A percentile compares a stretch with the other conserved stretches of the same genome.
phyloP scores from a whole-genome alignment of 2,329 filamentous ascomycete genomes.

The Pseudogymnoascus pannorum region DNA sequence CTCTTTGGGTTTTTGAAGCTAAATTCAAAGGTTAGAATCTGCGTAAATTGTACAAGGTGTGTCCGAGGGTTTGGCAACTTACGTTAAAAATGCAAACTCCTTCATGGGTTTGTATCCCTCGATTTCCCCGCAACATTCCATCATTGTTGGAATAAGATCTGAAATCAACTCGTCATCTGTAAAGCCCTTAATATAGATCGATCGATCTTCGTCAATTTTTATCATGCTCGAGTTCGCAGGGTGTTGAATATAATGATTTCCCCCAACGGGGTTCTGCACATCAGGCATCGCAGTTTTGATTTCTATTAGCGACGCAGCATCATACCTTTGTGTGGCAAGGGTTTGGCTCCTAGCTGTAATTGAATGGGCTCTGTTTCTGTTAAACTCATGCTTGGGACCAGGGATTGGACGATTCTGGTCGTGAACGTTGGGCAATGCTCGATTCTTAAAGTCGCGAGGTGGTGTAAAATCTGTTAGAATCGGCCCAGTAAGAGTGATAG shows the following conservation, averaged over 20 bases:
- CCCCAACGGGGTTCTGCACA: neutral
- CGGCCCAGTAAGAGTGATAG: neutral
- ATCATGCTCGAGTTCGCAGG: neutral
- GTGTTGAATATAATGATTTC: neutral
- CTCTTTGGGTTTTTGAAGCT: neutral
- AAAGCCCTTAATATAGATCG: neutral
- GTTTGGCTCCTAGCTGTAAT: neutral
- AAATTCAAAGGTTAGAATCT: neutral
- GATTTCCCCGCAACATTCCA: neutral
- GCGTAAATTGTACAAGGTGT: neutral
- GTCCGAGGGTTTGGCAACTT: neutral
- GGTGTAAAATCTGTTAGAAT: neutral
- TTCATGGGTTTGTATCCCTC: neutral
- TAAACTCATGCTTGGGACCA: neutral
- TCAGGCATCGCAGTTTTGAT: neutral
- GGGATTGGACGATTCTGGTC: neutral
- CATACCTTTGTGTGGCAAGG: neutral
- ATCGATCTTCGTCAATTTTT: neutral
- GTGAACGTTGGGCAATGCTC: neutral
- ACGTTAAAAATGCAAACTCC: neutral
- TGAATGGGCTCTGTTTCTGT: neutral
- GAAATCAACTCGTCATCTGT: neutral
- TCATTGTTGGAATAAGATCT: neutral
- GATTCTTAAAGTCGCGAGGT: neutral
- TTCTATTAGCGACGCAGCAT: neutral